These are phyloP conservation scores for Xylaria telfairii DNA, from an alignment of 495 filamentous ascomycete genomes.

Conservation along the genomic window DNA sequence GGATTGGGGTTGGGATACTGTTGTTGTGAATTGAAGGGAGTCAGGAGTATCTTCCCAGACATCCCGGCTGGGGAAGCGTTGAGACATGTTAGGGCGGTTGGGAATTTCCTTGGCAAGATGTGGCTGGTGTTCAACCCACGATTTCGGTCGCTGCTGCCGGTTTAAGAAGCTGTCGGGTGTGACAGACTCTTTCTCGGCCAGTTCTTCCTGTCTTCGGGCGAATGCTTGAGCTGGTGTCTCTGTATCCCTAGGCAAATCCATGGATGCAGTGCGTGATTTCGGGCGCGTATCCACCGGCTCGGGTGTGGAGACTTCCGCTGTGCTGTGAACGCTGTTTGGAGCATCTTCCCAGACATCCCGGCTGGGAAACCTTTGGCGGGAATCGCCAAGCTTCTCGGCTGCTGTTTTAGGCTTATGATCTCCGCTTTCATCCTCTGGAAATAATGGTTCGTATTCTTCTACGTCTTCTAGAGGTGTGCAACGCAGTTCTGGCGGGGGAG, in stretches of 20 bases:
- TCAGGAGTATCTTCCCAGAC: conserved; percentile 97
- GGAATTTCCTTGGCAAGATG: conserved; percentile 49
- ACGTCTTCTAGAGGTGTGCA: conserved; percentile 83
- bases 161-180: conserved; percentile 50
- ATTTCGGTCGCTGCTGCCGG: conserved; percentile 55
- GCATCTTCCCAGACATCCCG: conserved; percentile 98
- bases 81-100: conserved; percentile 57
- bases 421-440: conserved; percentile 78
- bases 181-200: conserved; percentile 55
- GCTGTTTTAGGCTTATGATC: conserved; percentile 54
- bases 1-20: conserved; percentile 68
- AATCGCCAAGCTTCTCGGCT: conserved; percentile 58
- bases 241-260: conserved; percentile 42
- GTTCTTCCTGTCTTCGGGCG: conserved; percentile 60
- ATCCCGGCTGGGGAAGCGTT: conserved; percentile 90
- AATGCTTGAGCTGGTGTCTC: conserved; percentile 61
- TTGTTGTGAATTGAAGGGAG: conserved; percentile 79
- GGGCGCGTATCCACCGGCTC: conserved; percentile 61
- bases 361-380: conserved; percentile 85
- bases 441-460: conserved; percentile 93
- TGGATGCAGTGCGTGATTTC: conserved; percentile 24
- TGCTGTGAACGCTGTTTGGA: conserved; percentile 81
- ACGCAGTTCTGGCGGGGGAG: conserved; percentile 53
- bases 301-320: conserved; percentile 84
- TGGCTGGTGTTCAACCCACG: conserved; percentile 49